Evolutionary conservation across 1,139 yeast genomes (phyloP).

Genomic region (Nakaseomyces glabratus): DNA sequence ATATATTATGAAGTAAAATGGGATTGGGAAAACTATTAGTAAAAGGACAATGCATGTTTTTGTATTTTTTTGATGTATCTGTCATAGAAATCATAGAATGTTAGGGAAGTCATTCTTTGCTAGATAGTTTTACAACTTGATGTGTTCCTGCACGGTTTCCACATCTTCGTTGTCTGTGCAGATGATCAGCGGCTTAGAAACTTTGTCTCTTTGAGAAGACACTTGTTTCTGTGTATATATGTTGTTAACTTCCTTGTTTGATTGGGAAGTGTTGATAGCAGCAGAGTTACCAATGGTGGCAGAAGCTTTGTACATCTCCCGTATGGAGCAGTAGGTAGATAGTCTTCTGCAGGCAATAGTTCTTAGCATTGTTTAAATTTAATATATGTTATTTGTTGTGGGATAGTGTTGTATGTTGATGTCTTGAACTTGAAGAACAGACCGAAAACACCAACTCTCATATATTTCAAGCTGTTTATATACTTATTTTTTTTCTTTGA

Average conservation of each 20-base stretch:
- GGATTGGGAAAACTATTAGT: too few relatives aligned
- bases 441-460: too few relatives aligned
- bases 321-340: constrained; percentile 6
- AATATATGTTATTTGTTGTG: too few relatives aligned
- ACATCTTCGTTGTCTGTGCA: constrained; percentile 23
- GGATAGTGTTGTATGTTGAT: too few relatives aligned
- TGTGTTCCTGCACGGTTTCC: constrained; percentile 20
- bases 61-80: too few relatives aligned
- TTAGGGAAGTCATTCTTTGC: too few relatives aligned
- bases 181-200: constrained; percentile 13
- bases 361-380: constrained; percentile 3
- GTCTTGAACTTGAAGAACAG: too few relatives aligned
- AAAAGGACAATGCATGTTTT: too few relatives aligned
- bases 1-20: too few relatives aligned
- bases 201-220: constrained; percentile 5
- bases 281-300: constrained; percentile 5
- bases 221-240: constrained; percentile 9
- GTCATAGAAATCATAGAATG: too few relatives aligned
- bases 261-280: constrained; percentile 3
- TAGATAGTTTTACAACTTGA: constrained; percentile 19
- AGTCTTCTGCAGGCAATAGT: constrained; percentile 6
- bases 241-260: constrained; percentile 9
- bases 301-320: constrained; percentile 7
- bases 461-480: too few relatives aligned
- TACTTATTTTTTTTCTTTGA: too few relatives aligned